Percentiles rank a stretch among this genome's conserved stretches.
phyloP scores from a whole-genome alignment of 1,284 basidiomycete species.

The Sanghuangporus weigelae region DNA sequence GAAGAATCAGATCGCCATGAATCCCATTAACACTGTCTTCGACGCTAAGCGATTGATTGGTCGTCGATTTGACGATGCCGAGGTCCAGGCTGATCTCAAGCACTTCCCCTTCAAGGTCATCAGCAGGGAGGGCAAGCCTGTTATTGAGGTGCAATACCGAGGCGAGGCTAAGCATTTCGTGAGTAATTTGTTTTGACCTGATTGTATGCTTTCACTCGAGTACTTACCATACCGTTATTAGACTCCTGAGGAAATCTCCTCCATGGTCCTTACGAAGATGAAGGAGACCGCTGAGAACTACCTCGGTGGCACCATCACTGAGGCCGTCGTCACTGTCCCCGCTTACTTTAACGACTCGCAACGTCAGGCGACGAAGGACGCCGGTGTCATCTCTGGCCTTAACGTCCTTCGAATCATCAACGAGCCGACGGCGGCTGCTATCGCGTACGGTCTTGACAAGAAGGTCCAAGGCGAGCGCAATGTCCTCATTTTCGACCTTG shows the following conservation, averaged over 20 bases:
- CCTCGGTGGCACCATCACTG: conserved; percentile 77
- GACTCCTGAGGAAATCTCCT: conserved; percentile 95
- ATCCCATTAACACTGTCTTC: conserved; percentile 79
- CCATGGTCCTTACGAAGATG: conserved; percentile 98
- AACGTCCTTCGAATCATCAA: conserved; percentile 97
- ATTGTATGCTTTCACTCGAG: conserved; percentile 8
- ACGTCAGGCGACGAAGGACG: conserved; percentile 94
- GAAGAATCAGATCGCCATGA: conserved; percentile 92
- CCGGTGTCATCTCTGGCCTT: conserved; percentile 84
- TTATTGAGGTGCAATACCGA: conserved; percentile 85
- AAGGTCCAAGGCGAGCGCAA: conserved; percentile 86
- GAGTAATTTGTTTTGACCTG: conserved; percentile 31
- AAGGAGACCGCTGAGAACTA: conserved; percentile 98
- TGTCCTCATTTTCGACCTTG: conserved; percentile 96
- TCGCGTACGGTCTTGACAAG: conserved; percentile 93
- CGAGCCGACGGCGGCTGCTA: conserved; percentile 93
- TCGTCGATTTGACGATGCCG: conserved; percentile 77
- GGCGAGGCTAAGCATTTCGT: conserved; percentile 92
- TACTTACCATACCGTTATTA: conserved; percentile 27
- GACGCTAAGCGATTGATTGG: conserved; percentile 91
- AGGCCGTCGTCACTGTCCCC: conserved; percentile 93
- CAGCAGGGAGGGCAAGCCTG: conserved; percentile 82
- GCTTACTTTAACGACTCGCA: conserved; percentile 99
- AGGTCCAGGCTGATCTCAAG: conserved; percentile 94
- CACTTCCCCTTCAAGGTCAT: conserved; percentile 93